Base-by-base conservation (phyloP, 2,329 filamentous ascomycete species). In the Penicillium sumatraense region DNA sequence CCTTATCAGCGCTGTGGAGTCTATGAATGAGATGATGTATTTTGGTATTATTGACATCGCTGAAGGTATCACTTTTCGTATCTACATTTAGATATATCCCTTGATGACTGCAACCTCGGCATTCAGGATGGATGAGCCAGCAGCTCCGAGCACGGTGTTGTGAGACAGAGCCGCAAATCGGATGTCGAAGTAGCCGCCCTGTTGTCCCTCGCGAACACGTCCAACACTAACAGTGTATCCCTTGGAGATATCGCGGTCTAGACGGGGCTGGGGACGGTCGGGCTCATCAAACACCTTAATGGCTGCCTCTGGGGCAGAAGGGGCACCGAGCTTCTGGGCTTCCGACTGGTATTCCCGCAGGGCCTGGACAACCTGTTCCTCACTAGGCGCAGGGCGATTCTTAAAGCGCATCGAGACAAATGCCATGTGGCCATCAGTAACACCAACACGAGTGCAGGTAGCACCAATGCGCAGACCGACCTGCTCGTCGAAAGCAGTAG, bases 161-260 rank as follows among this genome's bases (percentile, higher is more conserved):
- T 98, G 95, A 71, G 91, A 96, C 65, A 98, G 80, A 21, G 92
- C 91, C 59, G 95, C 93, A 75, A 98, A 98, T 74, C 96, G 93
- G 72, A 98, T 84, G 71, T 98, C 95, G 68, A 97, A 97, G 62
- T 96, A 89, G 18, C 90, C 91, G 60, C 88, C 89, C 40, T 73
- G 65, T 65, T 91, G 89, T 67, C 96, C 93, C 73, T 93, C 88
- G 44, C 95, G 81, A 24, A 97, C 85, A 23, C 93, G 85, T 7
- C 93, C 93, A 18, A 98, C 93, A 66, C 89, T 95, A 35, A 97
- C 91, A 3, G 93, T 90, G 72, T 97, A 98, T 0, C 95, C 93
- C 49, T 86, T 84, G 57, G 90, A 87, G 23, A 93, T 84, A 64
- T 98, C 89, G 54, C 93, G 86, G 73, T 98, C 95, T 45, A 98